These are phyloP conservation scores for Aspergillus thermomutatus DNA, from an alignment of 2,329 filamentous ascomycete genomes.

Conservation along the genomic window DNA sequence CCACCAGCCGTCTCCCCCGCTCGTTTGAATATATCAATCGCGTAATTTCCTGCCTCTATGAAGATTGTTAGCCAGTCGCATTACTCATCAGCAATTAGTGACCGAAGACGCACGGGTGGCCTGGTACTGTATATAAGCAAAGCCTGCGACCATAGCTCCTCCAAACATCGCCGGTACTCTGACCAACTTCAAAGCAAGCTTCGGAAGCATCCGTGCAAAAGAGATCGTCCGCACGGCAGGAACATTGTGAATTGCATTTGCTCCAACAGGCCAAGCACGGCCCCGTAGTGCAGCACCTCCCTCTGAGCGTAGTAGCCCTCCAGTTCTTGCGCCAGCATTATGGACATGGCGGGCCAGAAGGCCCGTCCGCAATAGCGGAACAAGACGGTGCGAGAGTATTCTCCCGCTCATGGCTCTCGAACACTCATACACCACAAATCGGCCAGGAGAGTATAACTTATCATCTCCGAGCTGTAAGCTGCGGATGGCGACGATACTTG, in stretches of 20 bases:
- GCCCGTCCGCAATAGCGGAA: constrained; percentile 63
- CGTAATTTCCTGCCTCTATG: constrained; percentile 71
- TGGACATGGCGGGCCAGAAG: constrained; percentile 62
- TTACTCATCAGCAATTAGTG: neutral
- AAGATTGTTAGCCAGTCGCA: constrained; percentile 6
- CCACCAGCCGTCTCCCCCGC: constrained; percentile 69
- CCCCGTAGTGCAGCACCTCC: constrained; percentile 58
- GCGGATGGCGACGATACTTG: constrained; percentile 8
- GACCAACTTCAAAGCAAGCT: constrained; percentile 83
- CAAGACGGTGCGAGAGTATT: constrained; percentile 70
- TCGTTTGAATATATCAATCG: constrained; percentile 69
- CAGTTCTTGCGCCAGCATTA: constrained; percentile 57
- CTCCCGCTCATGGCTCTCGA: constrained; percentile 63
- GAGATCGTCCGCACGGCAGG: constrained; percentile 62
- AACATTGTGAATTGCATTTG: constrained; percentile 79
- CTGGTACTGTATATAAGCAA: constrained; percentile 95
- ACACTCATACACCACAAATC: constrained; percentile 34
- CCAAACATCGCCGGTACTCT: constrained; percentile 89
- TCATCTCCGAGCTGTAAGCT: constrained; percentile 22
- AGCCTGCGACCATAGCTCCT: constrained; percentile 76
- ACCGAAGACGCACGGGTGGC: constrained; percentile 66
- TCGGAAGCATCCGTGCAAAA: constrained; percentile 71
- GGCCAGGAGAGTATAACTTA: constrained; percentile 5
- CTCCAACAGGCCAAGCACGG: constrained; percentile 72
- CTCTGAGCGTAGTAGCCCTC: constrained; percentile 67